Evolutionary conservation across 129 eudicot genomes (phyloP).

Genomic region (Helichrysum umbraculigerum): DNA sequence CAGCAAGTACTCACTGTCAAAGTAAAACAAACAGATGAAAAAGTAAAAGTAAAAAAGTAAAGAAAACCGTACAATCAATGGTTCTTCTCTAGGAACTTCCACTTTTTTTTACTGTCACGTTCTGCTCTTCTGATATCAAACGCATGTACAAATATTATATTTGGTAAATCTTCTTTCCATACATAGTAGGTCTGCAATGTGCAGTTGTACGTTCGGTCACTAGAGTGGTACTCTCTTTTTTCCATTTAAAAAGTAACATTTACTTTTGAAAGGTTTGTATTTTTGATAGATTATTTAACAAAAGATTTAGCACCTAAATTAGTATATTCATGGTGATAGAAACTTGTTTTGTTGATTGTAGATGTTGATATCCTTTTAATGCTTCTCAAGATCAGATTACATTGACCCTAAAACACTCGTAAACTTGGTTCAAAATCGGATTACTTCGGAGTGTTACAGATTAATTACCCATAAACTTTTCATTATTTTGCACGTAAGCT

Average conservation of each 20-base stretch:
- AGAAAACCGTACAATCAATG: constrained; percentile 26
- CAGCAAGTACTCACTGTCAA: not conserved
- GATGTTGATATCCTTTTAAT: no score
- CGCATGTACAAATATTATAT: not conserved
- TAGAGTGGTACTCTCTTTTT: not conserved
- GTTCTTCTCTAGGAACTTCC: constrained; percentile 23
- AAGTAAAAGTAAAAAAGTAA: constrained; percentile 20
- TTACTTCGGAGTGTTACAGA: no score
- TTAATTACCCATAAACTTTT: no score
- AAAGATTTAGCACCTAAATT: not conserved
- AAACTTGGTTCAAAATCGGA: no score
- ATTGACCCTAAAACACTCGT: no score
- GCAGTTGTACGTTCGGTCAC: constrained; percentile 3
- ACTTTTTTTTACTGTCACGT: constrained; percentile 34
- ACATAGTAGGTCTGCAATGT: constrained; percentile 18
- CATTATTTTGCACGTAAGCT: no score
- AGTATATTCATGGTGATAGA: not conserved
- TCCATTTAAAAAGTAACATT: not conserved
- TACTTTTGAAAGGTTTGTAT: not conserved
- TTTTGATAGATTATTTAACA: not conserved
- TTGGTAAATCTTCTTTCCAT: constrained; percentile 24
- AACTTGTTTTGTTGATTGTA: not conserved
- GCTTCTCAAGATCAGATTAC: not conserved
- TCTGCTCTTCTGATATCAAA: not conserved
- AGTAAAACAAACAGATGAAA: constrained; percentile 16